Percentiles rank a stretch among this genome's conserved stretches.
Conservation (phyloP, 2,329 filamentous ascomycete genomes). For the Neospermospora avenae region DNA sequence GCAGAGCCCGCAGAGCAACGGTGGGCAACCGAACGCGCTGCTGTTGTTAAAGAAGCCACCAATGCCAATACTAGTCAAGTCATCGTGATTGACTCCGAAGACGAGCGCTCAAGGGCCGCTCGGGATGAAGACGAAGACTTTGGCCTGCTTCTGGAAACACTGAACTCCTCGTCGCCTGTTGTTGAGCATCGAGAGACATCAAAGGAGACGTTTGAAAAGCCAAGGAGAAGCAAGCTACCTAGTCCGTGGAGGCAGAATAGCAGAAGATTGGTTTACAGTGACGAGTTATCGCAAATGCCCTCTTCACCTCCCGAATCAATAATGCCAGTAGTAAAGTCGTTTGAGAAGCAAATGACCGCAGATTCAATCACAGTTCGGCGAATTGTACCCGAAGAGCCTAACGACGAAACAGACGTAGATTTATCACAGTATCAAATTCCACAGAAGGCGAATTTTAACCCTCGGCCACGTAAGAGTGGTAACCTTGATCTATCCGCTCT, state of each 20-base stretch:
- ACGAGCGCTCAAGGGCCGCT: slow-evolving; percentile 8
- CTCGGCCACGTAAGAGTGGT: slow-evolving; percentile 24
- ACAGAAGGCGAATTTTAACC: slow-evolving; percentile 34
- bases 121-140: slow-evolving; percentile 32
- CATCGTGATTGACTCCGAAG: slow-evolving; percentile 30
- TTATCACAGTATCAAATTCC: slow-evolving; percentile 31
- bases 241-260: slow-evolving; percentile 35
- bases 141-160: slow-evolving; percentile 33
- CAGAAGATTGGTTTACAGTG: slow-evolving; percentile 32
- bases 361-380: slow-evolving; percentile 20
- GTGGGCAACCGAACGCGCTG: slow-evolving; percentile 28
- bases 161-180: slow-evolving; percentile 34
- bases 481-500: slow-evolving; percentile 30
- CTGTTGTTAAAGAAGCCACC: slow-evolving; percentile 27
- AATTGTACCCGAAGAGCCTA: background rate
- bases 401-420: slow-evolving; percentile 19
- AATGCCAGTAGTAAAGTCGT: background rate
- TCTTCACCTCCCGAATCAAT: slow-evolving; percentile 14
- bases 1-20: slow-evolving; percentile 17
- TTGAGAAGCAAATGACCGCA: slow-evolving; percentile 3
- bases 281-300: slow-evolving; percentile 29
- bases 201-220: slow-evolving; percentile 23
- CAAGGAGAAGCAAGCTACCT: slow-evolving; percentile 32
- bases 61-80: slow-evolving; percentile 22
- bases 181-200: slow-evolving; percentile 14